Evolutionary conservation across 805 yeast species (phyloP).

Genomic region (Schwanniomyces sp.): DNA sequence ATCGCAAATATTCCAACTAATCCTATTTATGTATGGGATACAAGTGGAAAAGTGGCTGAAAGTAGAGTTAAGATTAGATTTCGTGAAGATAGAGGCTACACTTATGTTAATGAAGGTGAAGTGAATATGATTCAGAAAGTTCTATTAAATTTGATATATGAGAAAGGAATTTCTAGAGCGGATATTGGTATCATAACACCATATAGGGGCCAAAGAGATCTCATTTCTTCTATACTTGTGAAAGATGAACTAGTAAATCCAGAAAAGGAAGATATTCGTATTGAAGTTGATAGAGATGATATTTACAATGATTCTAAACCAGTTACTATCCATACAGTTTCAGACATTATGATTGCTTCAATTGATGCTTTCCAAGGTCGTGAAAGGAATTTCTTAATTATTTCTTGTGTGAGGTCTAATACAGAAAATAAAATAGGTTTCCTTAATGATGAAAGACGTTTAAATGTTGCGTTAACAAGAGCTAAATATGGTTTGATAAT

Average conservation of each 20-base stretch:
- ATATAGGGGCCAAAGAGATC: slow-evolving; percentile 73
- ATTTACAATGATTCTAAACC: slow-evolving; percentile 45
- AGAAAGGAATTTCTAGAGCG: slow-evolving; percentile 48
- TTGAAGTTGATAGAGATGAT: slow-evolving; percentile 64
- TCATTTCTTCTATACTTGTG: slow-evolving; percentile 51
- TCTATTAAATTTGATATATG: slow-evolving; percentile 50
- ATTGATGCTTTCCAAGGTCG: slow-evolving; percentile 64
- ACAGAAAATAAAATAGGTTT: slow-evolving; percentile 76
- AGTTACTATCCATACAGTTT: slow-evolving; percentile 49
- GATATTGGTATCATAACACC: slow-evolving; percentile 72
- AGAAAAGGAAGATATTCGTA: slow-evolving; percentile 40
- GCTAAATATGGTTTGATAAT: slow-evolving; percentile 75
- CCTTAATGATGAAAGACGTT: slow-evolving; percentile 78
- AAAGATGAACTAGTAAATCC: slow-evolving; percentile 60
- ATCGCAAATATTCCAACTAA: slow-evolving; percentile 44
- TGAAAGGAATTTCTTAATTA: slow-evolving; percentile 51
- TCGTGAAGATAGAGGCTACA: slow-evolving; percentile 53
- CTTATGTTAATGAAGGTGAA: slow-evolving; percentile 59
- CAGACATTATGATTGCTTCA: slow-evolving; percentile 53
- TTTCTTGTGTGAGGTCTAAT: slow-evolving; percentile 65
- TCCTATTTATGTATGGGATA: slow-evolving; percentile 64
- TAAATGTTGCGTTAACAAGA: slow-evolving; percentile 87
- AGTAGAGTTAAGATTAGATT: slow-evolving; percentile 46
- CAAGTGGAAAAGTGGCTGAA: slow-evolving; percentile 49
- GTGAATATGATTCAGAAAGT: slow-evolving; percentile 46